These are phyloP conservation scores for Suillus discolor DNA, from an alignment of 768 basidiomycete genomes.

Conservation along the genomic window DNA sequence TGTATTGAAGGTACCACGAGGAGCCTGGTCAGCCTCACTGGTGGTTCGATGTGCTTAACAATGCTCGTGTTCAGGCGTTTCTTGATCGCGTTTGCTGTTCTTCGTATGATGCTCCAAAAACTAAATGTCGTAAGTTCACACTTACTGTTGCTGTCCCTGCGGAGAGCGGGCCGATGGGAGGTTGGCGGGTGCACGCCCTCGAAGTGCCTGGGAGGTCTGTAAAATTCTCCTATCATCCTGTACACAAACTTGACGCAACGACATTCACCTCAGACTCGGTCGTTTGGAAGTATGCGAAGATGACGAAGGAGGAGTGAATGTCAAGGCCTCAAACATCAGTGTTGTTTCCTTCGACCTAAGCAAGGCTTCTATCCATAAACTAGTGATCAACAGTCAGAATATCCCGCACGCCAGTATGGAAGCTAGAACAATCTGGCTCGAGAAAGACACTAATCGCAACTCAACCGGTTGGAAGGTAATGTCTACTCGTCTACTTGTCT, in stretches of 20 bases:
- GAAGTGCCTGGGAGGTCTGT: slow-evolving; percentile 69
- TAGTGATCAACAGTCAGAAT: slow-evolving; percentile 20
- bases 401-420: neutral
- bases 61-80: slow-evolving; percentile 56
- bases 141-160: slow-evolving; percentile 71
- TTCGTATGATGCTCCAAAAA: neutral
- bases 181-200: slow-evolving; percentile 65
- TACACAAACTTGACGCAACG: neutral
- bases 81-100: slow-evolving; percentile 39
- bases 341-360: slow-evolving; percentile 24
- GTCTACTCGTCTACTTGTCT: neutral
- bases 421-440: slow-evolving; percentile 15
- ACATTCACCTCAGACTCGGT: neutral
- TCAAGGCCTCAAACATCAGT: slow-evolving; percentile 28
- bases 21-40: slow-evolving; percentile 68
- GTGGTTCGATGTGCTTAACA: slow-evolving; percentile 63
- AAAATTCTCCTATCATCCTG: neutral
- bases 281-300: slow-evolving; percentile 9
- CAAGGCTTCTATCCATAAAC: neutral
- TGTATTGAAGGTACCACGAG: slow-evolving; percentile 55
- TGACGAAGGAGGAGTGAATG: slow-evolving; percentile 10
- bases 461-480: neutral
- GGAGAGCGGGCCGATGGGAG: slow-evolving; percentile 71
- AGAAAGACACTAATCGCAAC: slow-evolving; percentile 3
- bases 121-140: slow-evolving; percentile 47